Evolutionary conservation across 352 stramenopile species (phyloP).

Genomic region (Globisporangium abappressorium): DNA sequence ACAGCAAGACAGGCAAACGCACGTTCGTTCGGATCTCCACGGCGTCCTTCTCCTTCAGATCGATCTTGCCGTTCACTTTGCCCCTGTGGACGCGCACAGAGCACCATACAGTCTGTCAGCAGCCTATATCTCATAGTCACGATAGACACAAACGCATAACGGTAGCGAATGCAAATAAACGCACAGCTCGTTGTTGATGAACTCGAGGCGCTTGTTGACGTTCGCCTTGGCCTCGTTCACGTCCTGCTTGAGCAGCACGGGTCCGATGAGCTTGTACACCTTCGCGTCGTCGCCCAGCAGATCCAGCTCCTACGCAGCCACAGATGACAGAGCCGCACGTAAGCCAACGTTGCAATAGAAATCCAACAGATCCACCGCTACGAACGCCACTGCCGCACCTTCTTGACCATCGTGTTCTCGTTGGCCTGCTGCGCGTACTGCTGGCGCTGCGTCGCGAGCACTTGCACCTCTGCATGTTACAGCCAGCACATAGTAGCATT

Average conservation of each 20-base stretch:
- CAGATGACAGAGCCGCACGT: neutral
- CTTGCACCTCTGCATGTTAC: conserved; percentile 56
- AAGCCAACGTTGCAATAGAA: neutral
- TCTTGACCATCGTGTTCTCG: conserved; percentile 97
- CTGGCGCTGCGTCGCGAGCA: conserved; percentile 85
- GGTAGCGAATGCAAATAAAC: conserved; percentile 12
- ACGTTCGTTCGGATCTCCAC: conserved; percentile 86
- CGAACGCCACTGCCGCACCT: conserved; percentile 24
- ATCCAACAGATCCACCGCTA: neutral
- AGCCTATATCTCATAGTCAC: neutral
- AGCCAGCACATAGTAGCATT: neutral
- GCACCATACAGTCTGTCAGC: neutral
- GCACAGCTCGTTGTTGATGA: conserved; percentile 93
- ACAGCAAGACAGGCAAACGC: conserved; percentile 13
- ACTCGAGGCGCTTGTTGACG: conserved; percentile 94
- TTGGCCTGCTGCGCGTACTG: conserved; percentile 91
- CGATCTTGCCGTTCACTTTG: conserved; percentile 87
- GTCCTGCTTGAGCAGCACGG: conserved; percentile 95
- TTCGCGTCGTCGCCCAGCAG: conserved; percentile 85
- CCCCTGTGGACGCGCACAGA: conserved; percentile 34
- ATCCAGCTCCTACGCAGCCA: conserved; percentile 59
- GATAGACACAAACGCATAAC: neutral
- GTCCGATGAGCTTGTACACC: conserved; percentile 95
- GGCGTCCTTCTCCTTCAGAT: conserved; percentile 89
- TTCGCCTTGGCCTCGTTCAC: conserved; percentile 92